Percentiles rank a stretch among this genome's conserved stretches.
Conservation (phyloP, 352 stramenopile genomes). For the Phytophthora foliorum region DNA sequence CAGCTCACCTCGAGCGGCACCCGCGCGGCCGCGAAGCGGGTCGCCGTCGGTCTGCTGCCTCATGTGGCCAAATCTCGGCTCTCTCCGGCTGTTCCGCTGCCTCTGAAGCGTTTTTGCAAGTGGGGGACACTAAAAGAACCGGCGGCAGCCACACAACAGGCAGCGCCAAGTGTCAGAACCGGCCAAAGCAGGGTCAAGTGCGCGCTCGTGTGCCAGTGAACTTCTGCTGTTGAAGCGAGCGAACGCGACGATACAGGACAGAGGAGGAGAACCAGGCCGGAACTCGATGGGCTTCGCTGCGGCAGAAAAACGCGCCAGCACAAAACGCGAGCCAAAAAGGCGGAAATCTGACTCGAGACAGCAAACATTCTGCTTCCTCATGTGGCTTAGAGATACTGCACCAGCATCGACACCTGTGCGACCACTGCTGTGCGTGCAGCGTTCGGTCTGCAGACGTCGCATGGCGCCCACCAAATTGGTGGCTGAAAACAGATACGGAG, state of each 20-base stretch:
- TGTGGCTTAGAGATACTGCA: no score
- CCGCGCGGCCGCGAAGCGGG: neutral
- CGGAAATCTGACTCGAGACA: neutral
- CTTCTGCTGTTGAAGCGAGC: constrained; percentile 10
- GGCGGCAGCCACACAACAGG: no score
- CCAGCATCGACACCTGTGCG: neutral
- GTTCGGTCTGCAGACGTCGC: no score
- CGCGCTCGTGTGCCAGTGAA: constrained; percentile 7
- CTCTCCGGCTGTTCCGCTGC: constrained; percentile 2
- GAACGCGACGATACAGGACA: constrained; percentile 10
- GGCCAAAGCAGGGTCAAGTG: neutral
- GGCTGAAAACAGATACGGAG: neutral
- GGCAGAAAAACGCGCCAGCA: constrained; percentile 4
- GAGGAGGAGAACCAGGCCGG: neutral
- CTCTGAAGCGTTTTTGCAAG: constrained; percentile 12
- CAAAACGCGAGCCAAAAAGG: constrained; percentile 9
- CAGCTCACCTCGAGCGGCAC: constrained; percentile 28
- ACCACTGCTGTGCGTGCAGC: no score
- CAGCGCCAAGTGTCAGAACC: neutral
- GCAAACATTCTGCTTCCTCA: no score
- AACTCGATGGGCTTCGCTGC: constrained; percentile 1
- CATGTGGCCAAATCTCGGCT: neutral
- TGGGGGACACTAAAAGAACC: no score
- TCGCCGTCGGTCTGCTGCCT: constrained; percentile 5
- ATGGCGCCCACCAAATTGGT: neutral